phyloP scores from a whole-genome alignment of 768 basidiomycete species.

The Macrolepiota fuliginosa region DNA sequence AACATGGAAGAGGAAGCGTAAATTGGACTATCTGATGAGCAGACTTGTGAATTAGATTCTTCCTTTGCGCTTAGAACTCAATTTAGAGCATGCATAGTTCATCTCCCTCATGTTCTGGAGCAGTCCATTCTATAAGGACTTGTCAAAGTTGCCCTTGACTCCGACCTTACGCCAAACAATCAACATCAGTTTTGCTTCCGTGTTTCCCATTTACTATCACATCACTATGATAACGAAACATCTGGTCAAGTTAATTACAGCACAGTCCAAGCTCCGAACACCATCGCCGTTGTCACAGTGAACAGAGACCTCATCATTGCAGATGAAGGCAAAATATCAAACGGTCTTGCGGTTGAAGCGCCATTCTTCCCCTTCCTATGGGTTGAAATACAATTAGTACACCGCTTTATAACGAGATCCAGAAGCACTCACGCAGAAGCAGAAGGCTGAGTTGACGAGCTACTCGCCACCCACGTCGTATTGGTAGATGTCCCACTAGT shows the following conservation, averaged over 20 bases:
- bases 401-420: neutral
- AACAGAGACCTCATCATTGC: neutral
- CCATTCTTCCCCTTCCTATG: neutral
- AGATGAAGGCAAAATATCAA: constrained; percentile 2
- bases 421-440: neutral
- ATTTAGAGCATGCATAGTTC: constrained; percentile 1
- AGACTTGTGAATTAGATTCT: constrained; percentile 6
- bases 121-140: neutral
- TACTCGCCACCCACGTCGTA: neutral
- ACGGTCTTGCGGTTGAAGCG: neutral
- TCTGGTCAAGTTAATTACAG: neutral
- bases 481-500: neutral
- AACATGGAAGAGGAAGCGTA: constrained; percentile 41
- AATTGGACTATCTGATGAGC: neutral
- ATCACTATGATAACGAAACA: neutral
- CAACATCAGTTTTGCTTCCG: constrained; percentile 2
- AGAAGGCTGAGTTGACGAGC: neutral
- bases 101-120: neutral
- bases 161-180: neutral
- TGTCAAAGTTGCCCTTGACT: neutral
- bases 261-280: constrained; percentile 1
- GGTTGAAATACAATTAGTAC: neutral
- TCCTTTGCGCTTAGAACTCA: constrained; percentile 1
- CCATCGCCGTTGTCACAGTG: neutral
- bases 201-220: neutral